Conservation (phyloP, 2,329 filamentous ascomycete genomes). For the Aureobasidium musti region DNA sequence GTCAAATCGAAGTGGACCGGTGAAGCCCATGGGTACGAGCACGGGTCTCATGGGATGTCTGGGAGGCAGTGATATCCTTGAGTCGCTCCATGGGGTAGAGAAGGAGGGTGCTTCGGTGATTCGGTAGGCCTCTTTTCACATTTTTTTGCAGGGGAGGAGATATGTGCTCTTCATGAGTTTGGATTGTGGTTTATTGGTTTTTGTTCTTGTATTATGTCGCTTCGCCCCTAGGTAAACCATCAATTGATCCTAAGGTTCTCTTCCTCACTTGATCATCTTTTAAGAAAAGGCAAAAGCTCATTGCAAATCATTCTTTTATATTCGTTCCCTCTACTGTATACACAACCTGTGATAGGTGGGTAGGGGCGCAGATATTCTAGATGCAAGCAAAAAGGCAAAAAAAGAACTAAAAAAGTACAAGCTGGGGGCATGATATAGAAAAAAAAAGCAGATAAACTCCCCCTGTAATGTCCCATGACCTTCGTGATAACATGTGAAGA, state of each 20-base stretch:
- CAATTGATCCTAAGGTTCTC: not conserved
- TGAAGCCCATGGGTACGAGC: not conserved
- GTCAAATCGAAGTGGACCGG: constrained; percentile 37
- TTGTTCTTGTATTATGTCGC: not conserved
- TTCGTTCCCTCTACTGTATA: constrained; percentile 10
- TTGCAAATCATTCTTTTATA: constrained; percentile 24
- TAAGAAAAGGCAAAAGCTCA: not conserved
- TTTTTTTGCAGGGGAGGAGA: not conserved
- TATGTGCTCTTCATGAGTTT: not conserved
- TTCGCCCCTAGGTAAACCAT: constrained; percentile 2
- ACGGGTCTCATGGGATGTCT: constrained; percentile 59
- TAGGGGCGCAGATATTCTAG: constrained; percentile 3
- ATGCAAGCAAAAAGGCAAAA: constrained; percentile 23
- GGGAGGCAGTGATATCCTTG: constrained; percentile 82
- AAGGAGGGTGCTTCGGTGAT: constrained; percentile 58
- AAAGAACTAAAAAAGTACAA: not conserved
- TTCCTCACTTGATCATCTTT: not conserved
- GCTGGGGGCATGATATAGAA: constrained; percentile 24
- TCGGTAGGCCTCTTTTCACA: constrained; percentile 36
- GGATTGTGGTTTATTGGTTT: not conserved
- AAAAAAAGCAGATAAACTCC: constrained; percentile 7
- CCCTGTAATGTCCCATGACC: constrained; percentile 12
- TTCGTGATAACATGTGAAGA: constrained; percentile 10
- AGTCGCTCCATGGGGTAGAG: constrained; percentile 77
- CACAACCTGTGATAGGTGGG: not conserved